Conservation (phyloP, 306 rosid species). For the Cucurbita ficifolia region DNA sequence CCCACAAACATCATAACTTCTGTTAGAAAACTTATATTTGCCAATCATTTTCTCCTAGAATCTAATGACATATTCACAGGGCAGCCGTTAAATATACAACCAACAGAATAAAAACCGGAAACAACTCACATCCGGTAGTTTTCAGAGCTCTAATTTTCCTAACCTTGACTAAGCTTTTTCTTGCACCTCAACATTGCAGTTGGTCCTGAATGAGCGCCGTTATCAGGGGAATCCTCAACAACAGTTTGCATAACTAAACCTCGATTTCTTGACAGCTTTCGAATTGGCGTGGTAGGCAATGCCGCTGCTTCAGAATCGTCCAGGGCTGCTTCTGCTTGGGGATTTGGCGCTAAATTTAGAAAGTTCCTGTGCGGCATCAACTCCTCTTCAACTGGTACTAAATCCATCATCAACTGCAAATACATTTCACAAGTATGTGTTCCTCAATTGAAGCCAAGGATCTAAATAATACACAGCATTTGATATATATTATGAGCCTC, state of each 20-base stretch:
- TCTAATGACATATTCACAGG: not conserved
- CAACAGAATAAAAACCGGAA: not conserved
- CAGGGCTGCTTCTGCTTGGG: slow-evolving; percentile 12
- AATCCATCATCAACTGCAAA: slow-evolving; percentile 48
- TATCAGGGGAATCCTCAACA: slow-evolving; percentile 41
- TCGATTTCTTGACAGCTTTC: slow-evolving; percentile 48
- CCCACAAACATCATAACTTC: not conserved
- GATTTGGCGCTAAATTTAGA: not conserved
- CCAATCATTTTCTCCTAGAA: not conserved
- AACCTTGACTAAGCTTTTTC: slow-evolving; percentile 23
- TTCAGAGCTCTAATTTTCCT: not conserved
- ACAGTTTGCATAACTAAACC: slow-evolving; percentile 35
- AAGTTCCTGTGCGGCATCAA: slow-evolving; percentile 48
- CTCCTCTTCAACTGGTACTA: slow-evolving; percentile 50
- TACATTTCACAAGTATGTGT: not conserved
- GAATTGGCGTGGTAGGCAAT: slow-evolving; percentile 35
- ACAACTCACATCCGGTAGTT: not conserved
- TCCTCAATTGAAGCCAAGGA: not conserved
- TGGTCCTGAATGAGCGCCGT: slow-evolving; percentile 11
- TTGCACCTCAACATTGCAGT: slow-evolving; percentile 33
- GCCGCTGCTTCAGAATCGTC: slow-evolving; percentile 13
- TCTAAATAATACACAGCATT: not conserved
- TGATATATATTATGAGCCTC: not conserved
- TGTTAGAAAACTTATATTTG: not conserved
- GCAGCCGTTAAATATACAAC: not conserved